Evolutionary conservation across 2,329 filamentous ascomycete species (phyloP), one percentile per base, ranked within the genome.

Genomic region (Fusarium vanettenii): DNA sequence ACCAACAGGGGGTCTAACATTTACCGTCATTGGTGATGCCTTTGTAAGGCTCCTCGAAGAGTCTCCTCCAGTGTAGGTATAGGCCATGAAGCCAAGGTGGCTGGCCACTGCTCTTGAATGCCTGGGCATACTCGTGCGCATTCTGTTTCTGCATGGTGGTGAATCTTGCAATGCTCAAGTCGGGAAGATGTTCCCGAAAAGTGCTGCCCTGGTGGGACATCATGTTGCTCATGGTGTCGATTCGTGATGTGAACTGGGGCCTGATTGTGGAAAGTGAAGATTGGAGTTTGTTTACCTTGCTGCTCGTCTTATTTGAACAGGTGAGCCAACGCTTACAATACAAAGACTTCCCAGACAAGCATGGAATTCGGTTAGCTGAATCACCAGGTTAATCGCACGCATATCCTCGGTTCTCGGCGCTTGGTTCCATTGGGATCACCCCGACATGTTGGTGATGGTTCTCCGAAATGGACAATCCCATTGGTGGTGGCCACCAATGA

Each of bases 151-250:
- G 87, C 83, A 93, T 91, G 4, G 86, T 86, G 25, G 87, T 89
- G 83, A 94, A 94, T 39, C 92, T 89, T 18, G 89, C 88, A 31
- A 84, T 86, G 74, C 78, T 86, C 60, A 93, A 85, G 77, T 93
- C 91, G 0, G 91, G 92, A 18, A 94, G 84, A 78, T 90, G 88
- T 65, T 89, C 83, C 66, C 91, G 88, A 35, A 70, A 72, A 33
- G n/a, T 11, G 25, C 27, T 20, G 10, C 10, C 29, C 10, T 29
- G 29, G 10, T 29, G 29, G 29, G 29, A 29, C 29, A 8, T 29
- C 29, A 29, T 29, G 29, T 41, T 18, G 37, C 37, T 10, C 37
- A 41, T n/a, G 39, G 27, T 56, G 59, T 59, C 4, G n/a, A n/a
- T 48, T 31, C 18, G 16, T 45, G 52, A 56, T 35, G 33, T 48